Base-by-base conservation (phyloP, 2,329 filamentous ascomycete genomes). In the Thelonectria olida region DNA sequence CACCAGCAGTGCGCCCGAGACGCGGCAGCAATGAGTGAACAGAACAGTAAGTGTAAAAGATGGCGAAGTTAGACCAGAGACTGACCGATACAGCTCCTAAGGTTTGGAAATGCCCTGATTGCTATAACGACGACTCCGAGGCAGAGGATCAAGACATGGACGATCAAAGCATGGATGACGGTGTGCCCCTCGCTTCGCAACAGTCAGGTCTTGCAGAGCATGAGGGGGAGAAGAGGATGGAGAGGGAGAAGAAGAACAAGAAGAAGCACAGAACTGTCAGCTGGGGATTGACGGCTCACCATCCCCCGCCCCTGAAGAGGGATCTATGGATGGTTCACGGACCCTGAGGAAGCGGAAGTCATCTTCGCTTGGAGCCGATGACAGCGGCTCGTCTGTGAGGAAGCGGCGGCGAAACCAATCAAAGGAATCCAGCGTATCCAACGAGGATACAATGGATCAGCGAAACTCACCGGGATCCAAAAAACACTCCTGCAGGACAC, bases 1-100 rank as follows among this genome's bases (percentile, higher is more conserved):
- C 95, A 98, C 82, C 89, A 91, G 76, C 91, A 96, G 85, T 97
- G 95, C 79, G 94, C 93, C 60, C 88, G 90, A 73, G 87, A 91
- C 74, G 86, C 88, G 79, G 76, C 70, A 17, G 75, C 76, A 12
- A 71, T 78, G 71, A 77, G 68, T 22, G 72, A 73, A 48, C 61
- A 70, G 20, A 77, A 77, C 22, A 65, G 76, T 78, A 61, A 58
- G 74, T 67, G 6, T 2, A 7, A 13, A 7, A n/a, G 7, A 9
- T 19, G 5, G 15, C 3, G 4, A 7, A 41, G 23, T n/a, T 28
- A 22, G 5, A 12, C 7, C 36, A 17, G 27, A 13, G 31, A 9
- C 66, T 72, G 53, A 72, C 52, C 22, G 5, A 7, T 5, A 2
- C 48, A 85, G 83, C 66, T 61, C 67, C 76, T 64, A 78, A 81